phyloP scores from a whole-genome alignment of 108 stramenopile genomes.

The Craspedostauros australis region DNA sequence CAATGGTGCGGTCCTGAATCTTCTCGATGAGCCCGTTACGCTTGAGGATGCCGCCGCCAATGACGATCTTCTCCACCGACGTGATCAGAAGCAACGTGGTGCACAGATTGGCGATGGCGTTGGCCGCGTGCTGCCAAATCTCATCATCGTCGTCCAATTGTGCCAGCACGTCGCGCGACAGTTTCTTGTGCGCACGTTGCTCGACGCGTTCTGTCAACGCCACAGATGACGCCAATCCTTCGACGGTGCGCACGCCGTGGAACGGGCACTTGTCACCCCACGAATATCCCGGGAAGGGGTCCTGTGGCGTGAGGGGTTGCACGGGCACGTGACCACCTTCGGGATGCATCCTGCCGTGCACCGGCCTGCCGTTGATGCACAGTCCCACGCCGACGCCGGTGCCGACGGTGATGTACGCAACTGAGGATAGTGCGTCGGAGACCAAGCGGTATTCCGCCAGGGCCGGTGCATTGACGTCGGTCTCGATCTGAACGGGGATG shows the following conservation, averaged over 20 bases:
- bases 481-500: slow-evolving; percentile 73
- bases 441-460: slow-evolving; percentile 72
- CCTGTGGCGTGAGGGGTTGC: slow-evolving; percentile 55
- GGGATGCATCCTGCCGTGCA: slow-evolving; percentile 94
- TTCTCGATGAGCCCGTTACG: slow-evolving; percentile 56
- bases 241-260: slow-evolving; percentile 58
- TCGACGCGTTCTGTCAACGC: slow-evolving; percentile 67
- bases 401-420: slow-evolving; percentile 89
- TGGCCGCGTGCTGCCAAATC: slow-evolving; percentile 87
- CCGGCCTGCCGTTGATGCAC: slow-evolving; percentile 71
- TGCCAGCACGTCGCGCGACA: slow-evolving; percentile 36
- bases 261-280: slow-evolving; percentile 75
- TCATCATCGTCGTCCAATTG: slow-evolving; percentile 67
- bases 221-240: slow-evolving; percentile 62
- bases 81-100: slow-evolving; percentile 70
- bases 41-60: slow-evolving; percentile 93
- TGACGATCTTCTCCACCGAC: slow-evolving; percentile 83
- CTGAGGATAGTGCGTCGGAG: slow-evolving; percentile 35
- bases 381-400: slow-evolving; percentile 96
- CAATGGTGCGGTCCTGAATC: slow-evolving; percentile 47
- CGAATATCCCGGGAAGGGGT: slow-evolving; percentile 75
- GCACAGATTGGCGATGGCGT: slow-evolving; percentile 90
- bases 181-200: slow-evolving; percentile 7
- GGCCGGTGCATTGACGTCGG: slow-evolving; percentile 98
- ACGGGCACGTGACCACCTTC: slow-evolving; percentile 85